phyloP scores from a whole-genome alignment of 1,284 basidiomycete genomes.

The Apiotrichum porosum region DNA sequence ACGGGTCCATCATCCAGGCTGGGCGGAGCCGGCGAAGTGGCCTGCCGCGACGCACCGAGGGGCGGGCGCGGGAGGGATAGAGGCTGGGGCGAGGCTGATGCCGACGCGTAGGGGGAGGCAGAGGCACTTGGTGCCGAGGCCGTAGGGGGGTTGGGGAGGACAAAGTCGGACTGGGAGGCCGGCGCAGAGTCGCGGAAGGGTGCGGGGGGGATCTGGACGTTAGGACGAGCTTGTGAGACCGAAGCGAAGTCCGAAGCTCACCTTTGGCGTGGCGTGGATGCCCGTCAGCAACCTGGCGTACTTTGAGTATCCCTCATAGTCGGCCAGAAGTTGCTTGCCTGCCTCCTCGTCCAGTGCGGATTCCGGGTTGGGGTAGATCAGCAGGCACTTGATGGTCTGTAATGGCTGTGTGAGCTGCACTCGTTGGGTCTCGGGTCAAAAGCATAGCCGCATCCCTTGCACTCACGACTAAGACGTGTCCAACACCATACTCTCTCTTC shows the following conservation, averaged over 20 bases:
- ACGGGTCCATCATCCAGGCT: slow-evolving; percentile 10
- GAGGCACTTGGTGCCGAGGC: slow-evolving; percentile 1
- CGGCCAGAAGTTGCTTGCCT: slow-evolving; percentile 80
- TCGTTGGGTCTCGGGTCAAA: background rate
- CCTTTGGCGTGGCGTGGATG: slow-evolving; percentile 27
- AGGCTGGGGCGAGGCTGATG: background rate
- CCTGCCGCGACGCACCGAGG: slow-evolving; percentile 30
- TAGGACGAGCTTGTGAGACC: background rate
- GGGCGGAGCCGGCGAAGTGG: slow-evolving; percentile 27
- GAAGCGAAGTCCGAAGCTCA: background rate
- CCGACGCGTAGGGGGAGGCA: slow-evolving; percentile 2
- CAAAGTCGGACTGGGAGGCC: background rate
- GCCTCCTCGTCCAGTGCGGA: slow-evolving; percentile 92
- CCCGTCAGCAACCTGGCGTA: slow-evolving; percentile 25
- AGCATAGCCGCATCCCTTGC: background rate
- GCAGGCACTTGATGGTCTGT: slow-evolving; percentile 79
- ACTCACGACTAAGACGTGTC: slow-evolving; percentile 70
- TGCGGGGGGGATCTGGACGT: slow-evolving; percentile 15
- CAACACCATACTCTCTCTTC: slow-evolving; percentile 85
- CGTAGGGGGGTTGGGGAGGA: slow-evolving; percentile 13
- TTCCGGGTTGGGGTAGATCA: slow-evolving; percentile 94
- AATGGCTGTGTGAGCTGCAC: background rate
- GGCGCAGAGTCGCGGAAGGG: slow-evolving; percentile 13
- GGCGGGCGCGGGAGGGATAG: slow-evolving; percentile 14
- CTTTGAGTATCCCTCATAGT: slow-evolving; percentile 77